A percentile compares a stretch with the other conserved stretches of the same genome.
phyloP scores from a whole-genome alignment of 1,139 yeast genomes.

The Sugiyamaella novakii region DNA sequence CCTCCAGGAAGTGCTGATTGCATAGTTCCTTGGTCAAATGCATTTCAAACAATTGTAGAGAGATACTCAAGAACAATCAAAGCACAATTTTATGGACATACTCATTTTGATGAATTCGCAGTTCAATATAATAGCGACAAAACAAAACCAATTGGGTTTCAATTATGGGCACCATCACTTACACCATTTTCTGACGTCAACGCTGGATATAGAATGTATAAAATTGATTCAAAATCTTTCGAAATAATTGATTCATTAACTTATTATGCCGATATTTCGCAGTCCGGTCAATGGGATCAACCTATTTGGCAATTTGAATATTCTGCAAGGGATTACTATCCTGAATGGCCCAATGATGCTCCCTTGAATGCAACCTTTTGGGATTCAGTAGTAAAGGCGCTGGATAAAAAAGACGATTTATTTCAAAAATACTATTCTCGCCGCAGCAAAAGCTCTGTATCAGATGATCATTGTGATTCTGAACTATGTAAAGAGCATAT shows the following conservation, averaged over 20 bases:
- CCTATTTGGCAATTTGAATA: constrained; percentile 37
- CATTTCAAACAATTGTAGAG: constrained; percentile 59
- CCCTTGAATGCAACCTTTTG: constrained; percentile 20
- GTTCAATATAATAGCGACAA: constrained; percentile 56
- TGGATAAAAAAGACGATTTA: constrained; percentile 12
- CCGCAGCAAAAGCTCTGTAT: constrained; percentile 18
- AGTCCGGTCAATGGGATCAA: constrained; percentile 45
- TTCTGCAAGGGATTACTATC: constrained; percentile 39
- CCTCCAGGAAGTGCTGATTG: constrained; percentile 55
- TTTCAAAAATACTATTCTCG: constrained; percentile 17
- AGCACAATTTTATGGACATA: constrained; percentile 69
- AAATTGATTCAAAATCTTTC: constrained; percentile 64
- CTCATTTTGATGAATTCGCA: constrained; percentile 69
- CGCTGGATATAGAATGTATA: constrained; percentile 74
- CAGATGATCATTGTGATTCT: constrained; percentile 11
- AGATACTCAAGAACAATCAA: constrained; percentile 68
- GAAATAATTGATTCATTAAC: constrained; percentile 61
- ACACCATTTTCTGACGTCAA: constrained; percentile 64
- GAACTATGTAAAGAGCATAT: constrained; percentile 13
- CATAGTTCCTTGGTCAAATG: constrained; percentile 61
- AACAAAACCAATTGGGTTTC: constrained; percentile 56
- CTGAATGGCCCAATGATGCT: constrained; percentile 10
- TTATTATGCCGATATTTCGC: constrained; percentile 45
- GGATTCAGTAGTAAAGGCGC: constrained; percentile 5
- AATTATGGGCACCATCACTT: constrained; percentile 53